phyloP scores from a whole-genome alignment of 345 rosid genomes.

The Tarenaya hassleriana region DNA sequence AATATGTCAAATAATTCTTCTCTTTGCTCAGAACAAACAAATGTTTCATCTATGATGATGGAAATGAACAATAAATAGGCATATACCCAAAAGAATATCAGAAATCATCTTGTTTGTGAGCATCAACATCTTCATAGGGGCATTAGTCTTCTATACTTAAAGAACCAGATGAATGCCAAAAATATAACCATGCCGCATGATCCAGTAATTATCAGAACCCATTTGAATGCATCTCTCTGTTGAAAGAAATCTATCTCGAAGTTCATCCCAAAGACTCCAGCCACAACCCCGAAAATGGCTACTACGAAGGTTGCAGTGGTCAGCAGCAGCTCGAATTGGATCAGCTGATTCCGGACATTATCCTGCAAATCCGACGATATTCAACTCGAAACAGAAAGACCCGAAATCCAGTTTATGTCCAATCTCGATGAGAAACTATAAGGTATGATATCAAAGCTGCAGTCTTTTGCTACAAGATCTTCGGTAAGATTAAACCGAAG shows the following conservation, averaged over 20 bases:
- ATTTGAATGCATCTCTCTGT: conserved; percentile 60
- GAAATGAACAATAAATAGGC: no score
- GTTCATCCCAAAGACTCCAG: conserved; percentile 96
- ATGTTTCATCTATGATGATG: no score
- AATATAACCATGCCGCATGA: conserved; percentile 53
- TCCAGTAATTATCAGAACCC: conserved; percentile 85
- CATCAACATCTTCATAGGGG: conserved; percentile 38
- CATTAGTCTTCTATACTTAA: conserved; percentile 89
- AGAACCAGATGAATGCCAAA: conserved; percentile 77
- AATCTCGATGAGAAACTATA: no score
- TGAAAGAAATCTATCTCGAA: conserved; percentile 64
- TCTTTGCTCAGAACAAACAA: no score
- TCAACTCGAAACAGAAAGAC: not conserved
- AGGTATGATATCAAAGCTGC: no score
- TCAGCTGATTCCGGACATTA: conserved; percentile 92
- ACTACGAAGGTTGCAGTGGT: conserved; percentile 93
- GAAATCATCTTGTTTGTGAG: no score
- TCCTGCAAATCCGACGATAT: conserved; percentile 55
- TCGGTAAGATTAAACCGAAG: no score
- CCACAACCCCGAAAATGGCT: conserved; percentile 94
- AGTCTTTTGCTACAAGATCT: no score
- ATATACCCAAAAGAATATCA: no score
- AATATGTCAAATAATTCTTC: no score
- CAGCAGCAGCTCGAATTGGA: conserved; percentile 87
- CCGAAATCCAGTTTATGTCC: no score